A percentile compares a stretch with the other conserved stretches of the same genome.
Evolutionary conservation across 306 rosid genomes (phyloP).

Genomic region (Comarum palustre): DNA sequence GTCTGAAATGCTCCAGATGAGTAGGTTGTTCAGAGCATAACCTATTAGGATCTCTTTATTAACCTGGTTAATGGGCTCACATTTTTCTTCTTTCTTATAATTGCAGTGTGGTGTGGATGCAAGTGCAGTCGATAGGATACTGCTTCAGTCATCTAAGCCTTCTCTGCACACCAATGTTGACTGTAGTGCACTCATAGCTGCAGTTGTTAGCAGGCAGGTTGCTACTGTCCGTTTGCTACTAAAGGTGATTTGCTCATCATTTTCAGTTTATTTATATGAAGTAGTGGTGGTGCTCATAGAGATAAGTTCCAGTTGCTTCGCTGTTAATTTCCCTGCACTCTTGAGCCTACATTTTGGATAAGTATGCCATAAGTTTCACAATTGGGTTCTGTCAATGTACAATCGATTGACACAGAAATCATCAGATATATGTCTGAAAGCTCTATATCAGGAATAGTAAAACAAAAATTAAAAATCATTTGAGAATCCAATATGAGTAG

Average conservation of each 20-base stretch:
- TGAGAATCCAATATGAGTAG: conserved; percentile 5
- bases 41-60: conserved; percentile 4
- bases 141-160: conserved; percentile 84
- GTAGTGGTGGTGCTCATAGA: conserved; percentile 1
- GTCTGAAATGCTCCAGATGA: background rate
- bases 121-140: conserved; percentile 57
- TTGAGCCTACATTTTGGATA: background rate
- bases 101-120: conserved; percentile 80
- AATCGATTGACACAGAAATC: background rate
- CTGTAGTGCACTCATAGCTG: conserved; percentile 80
- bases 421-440: conserved; percentile 5
- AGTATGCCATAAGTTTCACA: background rate
- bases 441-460: background rate
- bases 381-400: background rate
- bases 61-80: conserved; percentile 16
- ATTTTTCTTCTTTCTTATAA: conserved; percentile 16
- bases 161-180: conserved; percentile 77
- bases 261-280: conserved; percentile 15
- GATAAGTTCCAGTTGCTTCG: conserved; percentile 13
- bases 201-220: conserved; percentile 83
- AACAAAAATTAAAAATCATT: no score
- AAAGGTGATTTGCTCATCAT: conserved; percentile 48
- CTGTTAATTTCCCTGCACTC: conserved; percentile 7
- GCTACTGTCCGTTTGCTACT: conserved; percentile 62
- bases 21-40: background rate